These are phyloP conservation scores for Retiboletus flavoniger DNA, from an alignment of 1,284 basidiomycete genomes.

Conservation along the genomic window DNA sequence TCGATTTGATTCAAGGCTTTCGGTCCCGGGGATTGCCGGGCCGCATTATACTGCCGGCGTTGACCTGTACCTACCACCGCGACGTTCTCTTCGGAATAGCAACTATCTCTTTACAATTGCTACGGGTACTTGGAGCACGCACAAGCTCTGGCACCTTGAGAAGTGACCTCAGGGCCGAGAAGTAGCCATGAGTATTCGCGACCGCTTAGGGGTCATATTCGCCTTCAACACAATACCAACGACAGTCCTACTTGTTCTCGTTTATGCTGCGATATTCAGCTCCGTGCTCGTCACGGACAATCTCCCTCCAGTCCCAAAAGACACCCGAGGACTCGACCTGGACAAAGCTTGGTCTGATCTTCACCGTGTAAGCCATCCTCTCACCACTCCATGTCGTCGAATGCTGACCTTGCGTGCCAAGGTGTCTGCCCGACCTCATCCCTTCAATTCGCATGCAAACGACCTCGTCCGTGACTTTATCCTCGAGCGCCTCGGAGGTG, in stretches of 20 bases:
- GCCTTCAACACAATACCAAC: constrained; percentile 46
- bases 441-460: constrained; percentile 75
- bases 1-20: no score
- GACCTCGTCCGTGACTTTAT: constrained; percentile 62
- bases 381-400: background rate
- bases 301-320: constrained; percentile 46
- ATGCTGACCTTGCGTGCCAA: constrained; percentile 27
- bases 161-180: background rate
- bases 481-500: constrained; percentile 49
- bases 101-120: background rate
- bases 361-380: constrained; percentile 44
- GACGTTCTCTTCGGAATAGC: background rate
- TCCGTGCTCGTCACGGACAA: constrained; percentile 56
- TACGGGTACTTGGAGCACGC: background rate
- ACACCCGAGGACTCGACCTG: constrained; percentile 53
- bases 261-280: constrained; percentile 54
- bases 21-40: no score
- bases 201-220: constrained; percentile 24
- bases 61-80: no score
- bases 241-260: constrained; percentile 47
- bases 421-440: constrained; percentile 69
- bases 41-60: no score
- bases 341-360: constrained; percentile 61
- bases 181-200: constrained; percentile 23
- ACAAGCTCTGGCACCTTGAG: background rate